Percentiles rank a stretch among this genome's conserved stretches.
Conservation (phyloP, 2,329 filamentous ascomycete genomes). For the Colletotrichum somersetense region DNA sequence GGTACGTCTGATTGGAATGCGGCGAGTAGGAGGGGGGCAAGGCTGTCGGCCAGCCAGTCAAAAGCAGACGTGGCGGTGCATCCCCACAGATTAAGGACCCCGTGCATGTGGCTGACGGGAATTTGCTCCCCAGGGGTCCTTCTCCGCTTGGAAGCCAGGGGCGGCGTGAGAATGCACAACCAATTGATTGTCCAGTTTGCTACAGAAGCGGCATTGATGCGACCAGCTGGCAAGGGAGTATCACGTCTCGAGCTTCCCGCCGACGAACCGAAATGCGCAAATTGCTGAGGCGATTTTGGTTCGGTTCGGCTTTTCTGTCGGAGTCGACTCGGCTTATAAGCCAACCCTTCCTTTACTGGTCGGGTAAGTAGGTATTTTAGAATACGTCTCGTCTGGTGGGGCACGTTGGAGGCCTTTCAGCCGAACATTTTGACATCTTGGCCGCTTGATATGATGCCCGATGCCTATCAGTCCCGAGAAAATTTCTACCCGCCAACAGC, state of each 20-base stretch:
- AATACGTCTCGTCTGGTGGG: not conserved
- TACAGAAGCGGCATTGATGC: conserved; percentile 1
- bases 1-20: conserved; percentile 18
- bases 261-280: not conserved
- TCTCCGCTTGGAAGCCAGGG: conserved; percentile 2
- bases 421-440: not conserved
- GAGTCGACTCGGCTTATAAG: not conserved
- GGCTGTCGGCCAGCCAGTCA: conserved; percentile 10
- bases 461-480: not conserved
- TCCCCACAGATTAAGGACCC: conserved; percentile 10
- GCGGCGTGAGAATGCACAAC: conserved; percentile 12
- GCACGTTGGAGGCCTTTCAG: not conserved
- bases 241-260: not conserved
- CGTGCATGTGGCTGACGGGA: conserved; percentile 24
- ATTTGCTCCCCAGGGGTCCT: conserved; percentile 26
- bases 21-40: conserved; percentile 24
- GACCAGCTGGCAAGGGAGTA: not conserved
- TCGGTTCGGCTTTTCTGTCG: not conserved
- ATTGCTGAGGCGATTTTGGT: not conserved
- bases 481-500: not conserved
- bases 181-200: conserved; percentile 2
- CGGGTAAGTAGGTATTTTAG: too few relatives aligned
- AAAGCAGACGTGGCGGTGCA: conserved; percentile 28
- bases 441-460: conserved; percentile 18
- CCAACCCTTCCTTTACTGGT: not conserved